Base-by-base conservation (phyloP, 2,329 filamentous ascomycete genomes). In the Leptographium procerum region DNA sequence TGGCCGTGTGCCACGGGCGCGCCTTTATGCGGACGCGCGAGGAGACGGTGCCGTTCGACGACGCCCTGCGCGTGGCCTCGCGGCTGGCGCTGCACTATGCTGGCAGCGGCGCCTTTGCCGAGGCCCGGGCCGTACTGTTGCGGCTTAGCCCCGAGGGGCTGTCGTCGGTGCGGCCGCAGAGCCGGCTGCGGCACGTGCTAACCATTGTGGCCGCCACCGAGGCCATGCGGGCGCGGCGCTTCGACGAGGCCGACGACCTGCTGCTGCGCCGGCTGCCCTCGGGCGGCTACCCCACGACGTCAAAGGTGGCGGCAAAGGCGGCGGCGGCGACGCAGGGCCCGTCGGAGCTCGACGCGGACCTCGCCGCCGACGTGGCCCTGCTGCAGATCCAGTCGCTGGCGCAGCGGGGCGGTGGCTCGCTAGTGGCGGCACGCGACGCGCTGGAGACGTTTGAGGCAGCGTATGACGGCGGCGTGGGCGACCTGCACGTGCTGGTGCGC, bases 21-120 rank as follows among this genome's bases (percentile, higher is more conserved):
- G 77, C 89, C 0, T 91, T 95, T 59, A 76, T 91, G 19, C 79
- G 84, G 57, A 91, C 88, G 62, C 87, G 96, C 66, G 75, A 78
- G 4, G 72, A 75, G 8, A 69, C 76, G 61, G 71, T 77, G 0
- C 70, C 77, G 4, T 82, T 91, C 50, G 90, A 95, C 62, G 92
- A 97, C 64, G 80, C 84, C 55, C 77, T 96, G 34, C 89, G 87
- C 64, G 81, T 89, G 36, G 84, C 79, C 0, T 89, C 88, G 64
- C 83, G 87, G 5, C 79, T 85, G 58, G 86, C 89, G 2, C 82
- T 86, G 60, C 75, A 85, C 71, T 74, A 87, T 7, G 79, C 82
- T 10, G 81, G 85, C 59, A 78, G 75, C 52, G 91, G 92, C 1
- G 79, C 77, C 34, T 95, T 91, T 66, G 80, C 85, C 26, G 80